phyloP scores from a whole-genome alignment of 2,329 filamentous ascomycete genomes.

The Herpomyces periplanetae region DNA sequence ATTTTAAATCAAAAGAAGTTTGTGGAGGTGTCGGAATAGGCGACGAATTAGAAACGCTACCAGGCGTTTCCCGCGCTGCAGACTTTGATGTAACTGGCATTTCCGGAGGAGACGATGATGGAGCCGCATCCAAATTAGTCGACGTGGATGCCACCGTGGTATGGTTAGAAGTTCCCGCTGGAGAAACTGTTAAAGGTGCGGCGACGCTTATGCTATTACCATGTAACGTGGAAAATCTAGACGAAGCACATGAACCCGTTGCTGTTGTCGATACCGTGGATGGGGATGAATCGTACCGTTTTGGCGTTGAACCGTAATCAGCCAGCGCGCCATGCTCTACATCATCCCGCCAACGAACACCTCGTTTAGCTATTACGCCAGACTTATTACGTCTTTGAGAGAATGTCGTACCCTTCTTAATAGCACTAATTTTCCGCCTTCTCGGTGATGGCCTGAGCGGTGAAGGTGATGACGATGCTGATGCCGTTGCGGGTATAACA shows the following conservation, averaged over 20 bases:
- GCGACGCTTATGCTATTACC: too few relatives aligned
- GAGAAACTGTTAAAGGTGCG: constrained; percentile 8
- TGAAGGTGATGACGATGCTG: too few relatives aligned
- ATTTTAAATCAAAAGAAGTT: constrained; percentile 17
- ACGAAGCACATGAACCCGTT: too few relatives aligned
- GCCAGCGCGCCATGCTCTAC: constrained; percentile 47
- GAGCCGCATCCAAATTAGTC: too few relatives aligned
- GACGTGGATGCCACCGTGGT: too few relatives aligned
- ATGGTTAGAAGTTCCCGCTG: constrained; percentile 15
- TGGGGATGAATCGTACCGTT: constrained; percentile 20
- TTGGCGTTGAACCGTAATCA: constrained; percentile 66
- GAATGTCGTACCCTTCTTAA: constrained; percentile 34
- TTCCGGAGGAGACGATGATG: constrained; percentile 6
- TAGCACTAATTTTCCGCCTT: constrained; percentile 21
- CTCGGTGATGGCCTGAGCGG: constrained; percentile 43
- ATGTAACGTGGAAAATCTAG: too few relatives aligned
- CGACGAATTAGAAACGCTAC: too few relatives aligned
- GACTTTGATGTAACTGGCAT: constrained; percentile 6
- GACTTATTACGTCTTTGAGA: constrained; percentile 38
- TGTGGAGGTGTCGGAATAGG: constrained; percentile 16
- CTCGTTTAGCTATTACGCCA: constrained; percentile 18
- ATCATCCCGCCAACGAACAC: constrained; percentile 71
- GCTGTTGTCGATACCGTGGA: constrained; percentile 14
- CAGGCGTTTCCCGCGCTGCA: too few relatives aligned
- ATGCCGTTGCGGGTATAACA: too few relatives aligned